phyloP scores from a whole-genome alignment of 441 rosid species.

The Erysimum cheiri region DNA sequence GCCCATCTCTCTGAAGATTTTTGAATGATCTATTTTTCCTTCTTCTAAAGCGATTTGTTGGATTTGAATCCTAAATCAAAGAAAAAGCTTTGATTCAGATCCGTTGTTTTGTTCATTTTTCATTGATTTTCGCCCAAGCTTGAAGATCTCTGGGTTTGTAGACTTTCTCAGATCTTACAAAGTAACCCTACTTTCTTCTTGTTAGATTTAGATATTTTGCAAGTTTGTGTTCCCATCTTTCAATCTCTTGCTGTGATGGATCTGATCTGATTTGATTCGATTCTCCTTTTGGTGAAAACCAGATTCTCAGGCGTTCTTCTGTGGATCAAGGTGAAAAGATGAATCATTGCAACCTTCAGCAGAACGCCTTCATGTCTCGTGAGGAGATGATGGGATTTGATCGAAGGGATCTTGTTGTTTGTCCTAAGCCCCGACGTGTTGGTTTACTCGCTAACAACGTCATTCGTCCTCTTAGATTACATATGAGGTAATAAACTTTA shows the following conservation, averaged over 20 bases:
- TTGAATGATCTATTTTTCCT: slow-evolving; percentile 2
- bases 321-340: slow-evolving; percentile 50
- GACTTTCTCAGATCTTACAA: slow-evolving; percentile 25
- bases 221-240: background rate
- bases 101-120: background rate
- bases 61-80: background rate
- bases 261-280: slow-evolving; percentile 8
- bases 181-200: background rate
- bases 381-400: slow-evolving; percentile 68
- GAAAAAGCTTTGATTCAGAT: slow-evolving; percentile 19
- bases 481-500: slow-evolving; percentile 54
- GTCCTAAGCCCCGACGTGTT: slow-evolving; percentile 86
- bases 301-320: slow-evolving; percentile 33
- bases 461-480: slow-evolving; percentile 60
- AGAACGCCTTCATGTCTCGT: slow-evolving; percentile 61
- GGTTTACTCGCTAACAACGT: slow-evolving; percentile 56
- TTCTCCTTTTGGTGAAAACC: background rate
- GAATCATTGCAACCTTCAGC: slow-evolving; percentile 70
- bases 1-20: background rate
- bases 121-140: background rate
- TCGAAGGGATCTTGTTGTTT: slow-evolving; percentile 62
- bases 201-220: background rate
- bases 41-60: background rate
- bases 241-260: slow-evolving; percentile 1
- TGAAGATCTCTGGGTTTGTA: background rate